Conservation (phyloP, 2,329 filamentous ascomycete genomes). For the Talaromyces sp. region DNA sequence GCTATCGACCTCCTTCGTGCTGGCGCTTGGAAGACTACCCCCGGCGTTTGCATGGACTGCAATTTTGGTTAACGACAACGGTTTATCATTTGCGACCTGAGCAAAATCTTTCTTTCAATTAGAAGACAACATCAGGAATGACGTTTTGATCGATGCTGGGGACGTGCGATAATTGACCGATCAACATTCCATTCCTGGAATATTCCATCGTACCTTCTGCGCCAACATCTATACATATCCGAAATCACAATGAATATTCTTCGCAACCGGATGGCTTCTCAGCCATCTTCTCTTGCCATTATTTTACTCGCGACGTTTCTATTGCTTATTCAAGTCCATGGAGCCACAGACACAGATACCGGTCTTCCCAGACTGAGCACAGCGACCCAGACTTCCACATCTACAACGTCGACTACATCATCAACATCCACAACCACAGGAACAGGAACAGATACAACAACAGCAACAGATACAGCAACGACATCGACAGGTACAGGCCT, state of each 20-base stretch:
- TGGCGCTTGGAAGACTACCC: neutral
- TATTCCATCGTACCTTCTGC: constrained; percentile 4
- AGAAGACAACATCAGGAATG: neutral
- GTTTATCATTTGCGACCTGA: neutral
- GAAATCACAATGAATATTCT: constrained; percentile 6
- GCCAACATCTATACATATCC: neutral
- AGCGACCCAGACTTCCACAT: neutral
- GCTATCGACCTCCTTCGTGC: neutral
- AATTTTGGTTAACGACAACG: neutral
- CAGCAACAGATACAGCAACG: constrained; percentile 19
- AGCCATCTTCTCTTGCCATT: neutral
- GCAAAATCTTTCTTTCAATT: neutral
- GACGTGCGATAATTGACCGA: constrained; percentile 5
- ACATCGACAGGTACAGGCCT: constrained; percentile 20
- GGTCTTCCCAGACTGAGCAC: constrained; percentile 10
- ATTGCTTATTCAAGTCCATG: constrained; percentile 5
- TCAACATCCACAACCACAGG: constrained; percentile 43
- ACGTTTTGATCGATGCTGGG: neutral
- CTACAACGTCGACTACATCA: constrained; percentile 38
- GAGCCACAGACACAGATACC: constrained; percentile 9
- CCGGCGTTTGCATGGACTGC: neutral
- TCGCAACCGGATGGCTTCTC: neutral
- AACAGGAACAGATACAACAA: constrained; percentile 32
- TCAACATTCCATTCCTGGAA: constrained; percentile 11
- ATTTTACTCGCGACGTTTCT: constrained; percentile 1